Percentiles rank a stretch among this genome's conserved stretches.
Evolutionary conservation across 1,284 basidiomycete species (phyloP).

Genomic region (Cryptococcus jaspeensis): DNA sequence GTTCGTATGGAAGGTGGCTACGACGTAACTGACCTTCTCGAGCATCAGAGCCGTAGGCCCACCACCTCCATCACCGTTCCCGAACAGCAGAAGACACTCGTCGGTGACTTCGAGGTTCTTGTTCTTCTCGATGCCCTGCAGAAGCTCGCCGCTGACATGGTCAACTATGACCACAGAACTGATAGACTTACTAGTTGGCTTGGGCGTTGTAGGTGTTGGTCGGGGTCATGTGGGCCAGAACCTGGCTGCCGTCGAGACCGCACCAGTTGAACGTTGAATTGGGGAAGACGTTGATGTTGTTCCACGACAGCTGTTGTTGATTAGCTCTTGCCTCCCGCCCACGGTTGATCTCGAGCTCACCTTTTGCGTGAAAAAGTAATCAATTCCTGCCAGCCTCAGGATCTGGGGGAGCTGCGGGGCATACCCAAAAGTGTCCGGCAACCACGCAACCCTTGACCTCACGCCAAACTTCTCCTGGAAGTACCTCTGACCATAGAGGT

Average conservation of each 20-base stretch:
- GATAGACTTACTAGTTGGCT: too few relatives aligned
- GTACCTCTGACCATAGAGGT: conserved; percentile 87
- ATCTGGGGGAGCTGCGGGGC: conserved; percentile 91
- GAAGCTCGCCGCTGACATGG: conserved; percentile 63
- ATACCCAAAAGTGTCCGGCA: conserved; percentile 84
- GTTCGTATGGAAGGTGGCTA: too few relatives aligned
- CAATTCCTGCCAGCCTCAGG: conserved; percentile 79
- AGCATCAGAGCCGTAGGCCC: conserved; percentile 68
- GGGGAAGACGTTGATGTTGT: conserved; percentile 79
- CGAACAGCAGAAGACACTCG: conserved; percentile 76
- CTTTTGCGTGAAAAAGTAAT: conserved; percentile 98
- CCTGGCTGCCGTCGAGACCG: conserved; percentile 68
- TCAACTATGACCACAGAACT: too few relatives aligned
- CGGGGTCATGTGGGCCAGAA: conserved; percentile 88
- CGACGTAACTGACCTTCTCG: conserved; percentile 86
- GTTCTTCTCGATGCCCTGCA: conserved; percentile 77
- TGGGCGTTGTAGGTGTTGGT: conserved; percentile 57
- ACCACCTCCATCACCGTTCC: conserved; percentile 81
- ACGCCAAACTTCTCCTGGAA: conserved; percentile 81
- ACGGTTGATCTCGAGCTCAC: conserved; percentile 52
- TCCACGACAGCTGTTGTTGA: too few relatives aligned
- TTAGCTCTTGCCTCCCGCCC: neutral
- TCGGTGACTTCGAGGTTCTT: conserved; percentile 85
- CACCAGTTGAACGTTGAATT: conserved; percentile 98
- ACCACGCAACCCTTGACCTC: conserved; percentile 59